Conservation (phyloP, 2,329 filamentous ascomycete genomes). For the Pestalotiopsis sp. region DNA sequence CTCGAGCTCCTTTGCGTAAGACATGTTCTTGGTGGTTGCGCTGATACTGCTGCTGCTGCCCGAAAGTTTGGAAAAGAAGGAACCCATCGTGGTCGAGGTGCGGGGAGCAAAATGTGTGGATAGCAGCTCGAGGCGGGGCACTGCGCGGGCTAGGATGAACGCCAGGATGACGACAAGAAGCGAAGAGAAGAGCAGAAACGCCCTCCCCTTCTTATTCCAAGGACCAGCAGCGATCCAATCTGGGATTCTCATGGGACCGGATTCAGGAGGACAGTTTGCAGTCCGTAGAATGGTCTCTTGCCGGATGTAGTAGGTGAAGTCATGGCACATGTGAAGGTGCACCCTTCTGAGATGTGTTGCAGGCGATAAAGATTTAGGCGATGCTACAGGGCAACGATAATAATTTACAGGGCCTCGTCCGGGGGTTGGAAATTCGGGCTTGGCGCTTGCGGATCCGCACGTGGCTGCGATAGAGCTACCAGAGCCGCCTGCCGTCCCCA, state of each 20-base stretch:
- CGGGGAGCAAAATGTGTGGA: conserved; percentile 26
- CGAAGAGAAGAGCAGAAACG: conserved; percentile 21
- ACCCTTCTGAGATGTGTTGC: conserved; percentile 1
- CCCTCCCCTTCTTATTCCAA: conserved; percentile 6
- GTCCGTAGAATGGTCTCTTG: background rate
- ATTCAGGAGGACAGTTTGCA: conserved; percentile 6
- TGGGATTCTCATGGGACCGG: background rate
- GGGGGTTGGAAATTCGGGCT: background rate
- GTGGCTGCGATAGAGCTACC: background rate
- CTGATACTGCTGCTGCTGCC: background rate
- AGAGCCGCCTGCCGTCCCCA: conserved; percentile 9
- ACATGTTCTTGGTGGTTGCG: conserved; percentile 33
- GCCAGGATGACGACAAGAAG: conserved; percentile 30
- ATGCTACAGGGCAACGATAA: background rate
- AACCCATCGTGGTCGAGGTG: conserved; percentile 7
- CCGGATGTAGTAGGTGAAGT: conserved; percentile 13
- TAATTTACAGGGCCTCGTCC: background rate
- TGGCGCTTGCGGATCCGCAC: background rate
- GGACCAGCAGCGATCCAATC: background rate
- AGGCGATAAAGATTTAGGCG: background rate
- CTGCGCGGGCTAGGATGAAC: conserved; percentile 26
- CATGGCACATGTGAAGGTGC: background rate
- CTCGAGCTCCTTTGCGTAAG: conserved; percentile 70
- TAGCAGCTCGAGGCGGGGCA: conserved; percentile 33
- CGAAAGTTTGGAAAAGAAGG: conserved; percentile 9